Base-by-base conservation (phyloP, 371 early-diverging fungal species). In the Actinomucor elegans region DNA sequence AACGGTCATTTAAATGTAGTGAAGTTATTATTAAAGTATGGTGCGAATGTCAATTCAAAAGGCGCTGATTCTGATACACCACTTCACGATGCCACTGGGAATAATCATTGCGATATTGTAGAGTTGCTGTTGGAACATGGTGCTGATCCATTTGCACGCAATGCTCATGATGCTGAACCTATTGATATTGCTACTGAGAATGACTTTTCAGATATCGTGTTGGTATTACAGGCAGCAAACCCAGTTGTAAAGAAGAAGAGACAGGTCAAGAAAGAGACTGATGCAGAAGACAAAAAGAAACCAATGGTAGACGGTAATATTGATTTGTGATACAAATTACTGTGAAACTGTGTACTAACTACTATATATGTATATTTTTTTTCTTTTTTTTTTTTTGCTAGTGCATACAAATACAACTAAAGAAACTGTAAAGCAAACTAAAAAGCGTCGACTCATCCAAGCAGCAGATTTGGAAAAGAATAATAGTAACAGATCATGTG, bases 31-130 rank as follows among this genome's bases (percentile, higher is more conserved):
- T 70, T 94, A 1, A 66, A 78, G 2, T 80, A 84, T 54, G 90
- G 89, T 15, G 91, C 92, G 1, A 75, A 88, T 45, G 77, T 81
- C 21, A 81, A 88, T 52, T 79, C 81, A 1, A 75, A 81, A 41
- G 91, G 89, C 3, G 75, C 70, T 21, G 86, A 85, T 47, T 76
- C 74, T 23, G 84, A 89, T 28, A 92, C 94, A 2, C 87, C 94
- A 6, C 60, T 94, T 17, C 92, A 92, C 47, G 92, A 92, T 58
- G 91, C 92, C 1, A 81, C 81, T n/a, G 87, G 85, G 17, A 86
- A 90, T 34, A 80, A 80, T 9, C 87, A 88, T 49, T 55, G 70
- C 3, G 82, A 85, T 17, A 84, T 90, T 4, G 87, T 87, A 0
- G 71, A 79, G 27, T 46, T 81, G 6, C 55, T 91, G 41, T 54